Base-by-base conservation (phyloP, 1,284 basidiomycete species). In the Phlebopus sp. region DNA sequence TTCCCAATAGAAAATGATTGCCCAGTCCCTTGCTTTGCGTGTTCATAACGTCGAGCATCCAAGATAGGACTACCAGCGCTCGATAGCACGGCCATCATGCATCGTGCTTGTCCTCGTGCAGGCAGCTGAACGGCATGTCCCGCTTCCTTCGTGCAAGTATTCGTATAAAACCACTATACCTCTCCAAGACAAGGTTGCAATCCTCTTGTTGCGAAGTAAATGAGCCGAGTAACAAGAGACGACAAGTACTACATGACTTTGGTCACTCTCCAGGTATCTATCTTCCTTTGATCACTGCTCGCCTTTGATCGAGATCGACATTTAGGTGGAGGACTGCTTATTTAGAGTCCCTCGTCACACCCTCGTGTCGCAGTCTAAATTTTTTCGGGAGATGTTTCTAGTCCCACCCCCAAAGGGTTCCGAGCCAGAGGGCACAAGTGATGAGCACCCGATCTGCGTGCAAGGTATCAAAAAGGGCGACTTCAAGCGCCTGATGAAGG, bases 341-440 rank as follows among this genome's bases (percentile, higher is more conserved):
- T 64, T 56, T 46, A 64, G 45, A 30, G 42, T 60, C 4, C 62
- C 60, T 10, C 51, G 44, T 18, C 46, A 53, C 18, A n/a, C 41
- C 1, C 21, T 63, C 14, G 52, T 55, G 29, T 49, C 49, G 4
- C 52, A 48, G 25, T 59, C 58, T 18, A 47, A 29, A 9, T 14
- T 61, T 42, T 63, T 64, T 30, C 55, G 51, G 19, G 55, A 63
- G 18, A 50, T 66, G 49, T 57, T 63, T 41, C 48, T 49, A 17
- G 44, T 66, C 13, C 60, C 50, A 19, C 31, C 49, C 23, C 10
- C 55, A 30, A 35, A 29, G 19, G 17, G 30, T n/a, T 30, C 27
- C 15, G 19, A 47, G 30, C n/a, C 30, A 25, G 62, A 66, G 27
- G 56, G 60, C 7, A 44, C 36, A 4, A 42, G 41, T 4, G 50